A percentile compares a stretch with the other conserved stretches of the same genome.
Conservation (phyloP, 192 early-diverging fungal genomes). For the Phlyctochytrium planicorne region DNA sequence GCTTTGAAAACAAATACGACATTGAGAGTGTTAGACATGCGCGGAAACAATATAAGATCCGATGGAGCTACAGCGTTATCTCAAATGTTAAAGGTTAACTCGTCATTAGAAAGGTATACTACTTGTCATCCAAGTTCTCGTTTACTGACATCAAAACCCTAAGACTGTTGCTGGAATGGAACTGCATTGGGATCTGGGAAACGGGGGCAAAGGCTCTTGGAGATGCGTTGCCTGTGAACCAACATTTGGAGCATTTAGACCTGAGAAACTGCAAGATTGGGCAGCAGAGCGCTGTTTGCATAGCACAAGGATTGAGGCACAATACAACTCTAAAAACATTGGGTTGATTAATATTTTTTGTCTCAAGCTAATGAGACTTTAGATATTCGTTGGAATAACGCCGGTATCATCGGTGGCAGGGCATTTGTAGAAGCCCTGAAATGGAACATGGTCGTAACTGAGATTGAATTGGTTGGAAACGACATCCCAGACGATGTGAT, state of each 20-base stretch:
- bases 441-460: conserved; percentile 43
- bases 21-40: conserved; percentile 43
- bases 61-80: conserved; percentile 59
- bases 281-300: conserved; percentile 39
- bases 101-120: conserved; percentile 32
- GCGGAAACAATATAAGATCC: conserved; percentile 56
- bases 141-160: too few species aligned
- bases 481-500: conserved; percentile 55
- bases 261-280: conserved; percentile 61
- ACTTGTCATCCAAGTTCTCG: not conserved
- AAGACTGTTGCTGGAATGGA: conserved; percentile 58
- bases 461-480: conserved; percentile 51
- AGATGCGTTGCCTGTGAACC: conserved; percentile 54
- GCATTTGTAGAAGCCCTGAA: conserved; percentile 50
- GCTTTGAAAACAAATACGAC: conserved; percentile 57
- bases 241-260: conserved; percentile 47
- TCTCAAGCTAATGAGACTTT: not conserved
- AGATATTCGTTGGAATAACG: conserved; percentile 62
- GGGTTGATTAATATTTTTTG: conserved; percentile 28
- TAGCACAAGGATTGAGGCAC: conserved; percentile 45
- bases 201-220: conserved; percentile 47
- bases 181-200: conserved; percentile 65
- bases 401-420: conserved; percentile 46
- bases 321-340: conserved; percentile 45
- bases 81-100: conserved; percentile 59